Evolutionary conservation across 371 early-diverging fungal species (phyloP).

Genomic region (Mortierella sp.): DNA sequence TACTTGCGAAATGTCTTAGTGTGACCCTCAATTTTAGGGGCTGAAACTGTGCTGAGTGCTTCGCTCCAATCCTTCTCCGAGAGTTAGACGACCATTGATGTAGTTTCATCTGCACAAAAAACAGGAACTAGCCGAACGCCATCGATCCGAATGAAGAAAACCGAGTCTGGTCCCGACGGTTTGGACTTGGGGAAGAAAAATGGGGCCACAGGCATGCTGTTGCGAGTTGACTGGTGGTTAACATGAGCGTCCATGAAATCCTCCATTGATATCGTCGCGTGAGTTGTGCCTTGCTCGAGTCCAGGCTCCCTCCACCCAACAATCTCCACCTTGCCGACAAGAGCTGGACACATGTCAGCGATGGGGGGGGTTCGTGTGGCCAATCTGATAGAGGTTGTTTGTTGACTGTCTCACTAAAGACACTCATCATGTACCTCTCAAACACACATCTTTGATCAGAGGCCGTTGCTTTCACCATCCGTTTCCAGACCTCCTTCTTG

Average conservation of each 20-base stretch:
- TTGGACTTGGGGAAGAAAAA: conserved; percentile 26
- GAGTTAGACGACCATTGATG: conserved; percentile 12
- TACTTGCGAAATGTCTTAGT: conserved; percentile 18
- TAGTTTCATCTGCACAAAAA: conserved; percentile 24
- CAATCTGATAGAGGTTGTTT: conserved; percentile 15
- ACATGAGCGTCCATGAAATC: conserved; percentile 33
- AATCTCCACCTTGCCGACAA: conserved; percentile 27
- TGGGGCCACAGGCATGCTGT: conserved; percentile 27
- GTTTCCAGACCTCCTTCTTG: not conserved
- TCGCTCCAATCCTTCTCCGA: conserved; percentile 11
- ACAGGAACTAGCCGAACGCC: conserved; percentile 8
- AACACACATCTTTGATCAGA: conserved; percentile 13
- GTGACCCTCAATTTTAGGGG: conserved; percentile 22
- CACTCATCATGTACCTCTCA: conserved; percentile 31
- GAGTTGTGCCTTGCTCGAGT: conserved; percentile 32
- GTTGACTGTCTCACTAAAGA: conserved; percentile 28
- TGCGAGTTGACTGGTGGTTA: conserved; percentile 24
- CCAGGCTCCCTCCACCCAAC: conserved; percentile 39
- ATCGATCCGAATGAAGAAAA: conserved; percentile 33
- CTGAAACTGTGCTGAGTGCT: conserved; percentile 27
- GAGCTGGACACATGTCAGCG: conserved; percentile 16
- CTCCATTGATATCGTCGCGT: conserved; percentile 27
- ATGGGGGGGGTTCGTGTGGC: conserved; percentile 23
- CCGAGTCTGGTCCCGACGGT: conserved; percentile 34
- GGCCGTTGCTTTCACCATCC: conserved; percentile 9